Evolutionary conservation across 768 basidiomycete species (phyloP).

Genomic region (Kwoniella bestiolae): DNA sequence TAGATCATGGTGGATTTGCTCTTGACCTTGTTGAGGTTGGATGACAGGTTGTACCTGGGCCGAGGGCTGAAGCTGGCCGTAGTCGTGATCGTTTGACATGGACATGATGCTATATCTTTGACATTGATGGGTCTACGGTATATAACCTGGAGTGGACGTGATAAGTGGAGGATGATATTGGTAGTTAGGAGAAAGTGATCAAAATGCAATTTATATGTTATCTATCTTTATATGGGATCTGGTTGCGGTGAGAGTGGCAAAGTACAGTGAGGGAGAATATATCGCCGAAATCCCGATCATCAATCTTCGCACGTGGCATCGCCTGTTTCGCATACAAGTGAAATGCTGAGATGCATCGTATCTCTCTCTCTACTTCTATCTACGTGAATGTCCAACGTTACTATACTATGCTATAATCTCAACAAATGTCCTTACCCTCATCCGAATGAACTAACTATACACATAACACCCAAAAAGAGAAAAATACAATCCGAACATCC

Average conservation of each 20-base stretch:
- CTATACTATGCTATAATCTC: background rate
- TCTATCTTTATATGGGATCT: background rate
- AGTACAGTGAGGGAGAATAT: background rate
- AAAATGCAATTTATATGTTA: constrained; percentile 7
- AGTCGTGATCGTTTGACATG: constrained; percentile 4
- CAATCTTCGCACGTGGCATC: background rate
- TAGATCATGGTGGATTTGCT: background rate
- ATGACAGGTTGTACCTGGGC: background rate
- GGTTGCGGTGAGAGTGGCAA: background rate
- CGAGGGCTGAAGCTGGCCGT: constrained; percentile 1
- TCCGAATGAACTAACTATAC: background rate
- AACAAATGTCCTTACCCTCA: background rate
- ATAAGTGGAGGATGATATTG: constrained; percentile 15
- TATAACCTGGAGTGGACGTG: constrained; percentile 15
- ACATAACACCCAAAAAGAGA: background rate
- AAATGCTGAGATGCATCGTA: background rate
- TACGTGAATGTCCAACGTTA: background rate
- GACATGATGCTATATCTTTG: constrained; percentile 1
- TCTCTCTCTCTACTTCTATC: background rate
- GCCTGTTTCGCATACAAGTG: background rate
- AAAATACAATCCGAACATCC: background rate
- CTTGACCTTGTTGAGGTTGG: background rate
- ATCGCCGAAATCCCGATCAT: constrained; percentile 11
- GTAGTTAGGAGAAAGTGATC: constrained; percentile 12
- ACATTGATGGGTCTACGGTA: background rate